Conservation (phyloP, 2,329 filamentous ascomycete species). For the Diplodia intermedia region DNA sequence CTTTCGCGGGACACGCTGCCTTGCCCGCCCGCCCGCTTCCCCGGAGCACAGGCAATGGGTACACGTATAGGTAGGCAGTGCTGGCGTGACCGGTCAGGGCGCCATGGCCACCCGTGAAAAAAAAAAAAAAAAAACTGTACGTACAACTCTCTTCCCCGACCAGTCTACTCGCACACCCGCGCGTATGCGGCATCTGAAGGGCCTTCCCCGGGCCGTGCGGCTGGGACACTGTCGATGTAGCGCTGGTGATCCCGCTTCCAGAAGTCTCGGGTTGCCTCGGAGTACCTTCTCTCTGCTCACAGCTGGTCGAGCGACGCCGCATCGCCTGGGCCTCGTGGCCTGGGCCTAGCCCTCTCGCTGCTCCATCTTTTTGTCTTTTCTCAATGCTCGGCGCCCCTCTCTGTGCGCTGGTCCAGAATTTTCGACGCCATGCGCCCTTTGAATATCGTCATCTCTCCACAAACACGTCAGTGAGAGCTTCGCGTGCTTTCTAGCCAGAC, state of each 20-base stretch:
- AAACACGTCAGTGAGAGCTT: constrained; percentile 23
- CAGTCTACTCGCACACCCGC: neutral
- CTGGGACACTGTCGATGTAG: constrained; percentile 16
- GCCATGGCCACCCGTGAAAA: constrained; percentile 14
- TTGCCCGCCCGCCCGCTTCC: constrained; percentile 20
- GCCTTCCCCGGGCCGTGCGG: constrained; percentile 22
- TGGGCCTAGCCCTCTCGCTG: constrained; percentile 7
- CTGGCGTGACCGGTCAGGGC: constrained; percentile 26
- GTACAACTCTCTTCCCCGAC: constrained; percentile 21
- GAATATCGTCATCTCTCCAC: constrained; percentile 26
- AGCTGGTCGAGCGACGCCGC: constrained; percentile 17
- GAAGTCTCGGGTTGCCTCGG: constrained; percentile 25
- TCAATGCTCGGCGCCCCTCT: neutral
- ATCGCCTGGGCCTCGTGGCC: constrained; percentile 20
- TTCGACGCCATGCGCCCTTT: neutral
- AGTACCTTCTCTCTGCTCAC: constrained; percentile 3
- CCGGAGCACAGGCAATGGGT: constrained; percentile 25
- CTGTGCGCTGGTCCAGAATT: constrained; percentile 10
- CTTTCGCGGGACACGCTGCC: constrained; percentile 9
- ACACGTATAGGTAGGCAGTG: constrained; percentile 1
- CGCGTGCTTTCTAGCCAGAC: neutral
- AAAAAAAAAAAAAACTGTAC: constrained; percentile 6
- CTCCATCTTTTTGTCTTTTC: constrained; percentile 18
- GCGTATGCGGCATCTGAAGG: constrained; percentile 11
- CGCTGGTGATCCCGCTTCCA: constrained; percentile 10